Evolutionary conservation across 2,329 filamentous ascomycete species (phyloP).

Genomic region (Stylonectria norvegica): DNA sequence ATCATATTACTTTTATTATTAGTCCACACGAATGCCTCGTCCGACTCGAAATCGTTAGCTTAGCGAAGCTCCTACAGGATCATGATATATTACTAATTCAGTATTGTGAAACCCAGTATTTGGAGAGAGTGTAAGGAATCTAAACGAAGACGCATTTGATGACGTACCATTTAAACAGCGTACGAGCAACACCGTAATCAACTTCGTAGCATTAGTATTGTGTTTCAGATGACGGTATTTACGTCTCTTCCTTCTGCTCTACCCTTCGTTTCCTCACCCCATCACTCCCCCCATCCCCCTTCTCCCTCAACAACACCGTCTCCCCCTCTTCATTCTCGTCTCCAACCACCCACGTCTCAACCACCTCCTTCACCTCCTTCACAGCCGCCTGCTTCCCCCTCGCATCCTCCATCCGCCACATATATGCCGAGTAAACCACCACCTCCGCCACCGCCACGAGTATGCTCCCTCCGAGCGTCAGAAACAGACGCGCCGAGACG

Average conservation of each 20-base stretch:
- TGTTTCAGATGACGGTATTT: background rate
- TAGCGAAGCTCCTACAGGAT: too few species aligned
- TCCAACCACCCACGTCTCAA: constrained; percentile 68
- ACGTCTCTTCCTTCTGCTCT: constrained; percentile 10
- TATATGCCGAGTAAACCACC: constrained; percentile 71
- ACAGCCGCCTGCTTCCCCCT: constrained; percentile 59
- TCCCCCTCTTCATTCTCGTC: constrained; percentile 30
- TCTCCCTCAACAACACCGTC: constrained; percentile 23
- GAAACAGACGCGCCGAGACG: constrained; percentile 63
- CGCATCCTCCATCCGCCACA: constrained; percentile 66
- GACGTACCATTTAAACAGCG: too few species aligned
- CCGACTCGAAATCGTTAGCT: too few species aligned
- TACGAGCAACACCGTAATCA: too few species aligned
- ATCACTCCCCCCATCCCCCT: constrained; percentile 15
- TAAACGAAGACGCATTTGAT: too few species aligned
- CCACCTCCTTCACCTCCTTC: constrained; percentile 64
- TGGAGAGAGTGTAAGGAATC: too few species aligned
- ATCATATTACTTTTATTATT: too few species aligned
- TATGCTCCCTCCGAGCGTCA: constrained; percentile 67
- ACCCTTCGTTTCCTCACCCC: constrained; percentile 27
- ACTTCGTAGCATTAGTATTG: background rate
- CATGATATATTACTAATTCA: too few species aligned
- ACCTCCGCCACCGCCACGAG: constrained; percentile 74
- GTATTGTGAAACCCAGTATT: too few species aligned
- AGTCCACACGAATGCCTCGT: too few species aligned